Evolutionary conservation across 2,329 filamentous ascomycete species (phyloP), one percentile per base, ranked within the genome.

Genomic region (Aspergillus novoparasiticus): DNA sequence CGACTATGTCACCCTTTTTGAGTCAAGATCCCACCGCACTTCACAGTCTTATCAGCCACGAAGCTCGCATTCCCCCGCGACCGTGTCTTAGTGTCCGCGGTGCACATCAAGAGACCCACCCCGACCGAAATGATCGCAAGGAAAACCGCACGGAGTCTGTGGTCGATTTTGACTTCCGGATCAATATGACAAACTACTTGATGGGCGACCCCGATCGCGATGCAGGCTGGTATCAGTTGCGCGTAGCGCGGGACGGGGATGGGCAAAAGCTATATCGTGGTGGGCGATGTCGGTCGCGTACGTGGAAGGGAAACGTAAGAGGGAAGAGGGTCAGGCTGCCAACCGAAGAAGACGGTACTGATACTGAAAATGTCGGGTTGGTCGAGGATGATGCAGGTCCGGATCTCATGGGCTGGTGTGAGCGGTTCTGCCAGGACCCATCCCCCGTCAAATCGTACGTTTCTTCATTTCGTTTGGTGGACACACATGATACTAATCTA

Each of bases 31-130:
- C 63, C 8, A 28, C 36, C 10, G 34, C 57, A 5, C 79, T 88
- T 23, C 77, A 83, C 62, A 62, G 71, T 14, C 80, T 85, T 65
- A 75, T 88, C 51, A 45, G 26, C 21, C 64, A 69, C 68, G 30
- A 69, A 69, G 32, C 72, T 19, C 55, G 57, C 21, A 55, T 79
- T 11, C 86, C 87, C 5, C 86, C 86, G 0, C 81, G 85, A n/a
- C 82, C 83, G 0, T 82, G 78, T 58, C 79, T 88, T 10, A 80
- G 79, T 55, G 74, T 89, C 48, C 76, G 79, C 36, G 87, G 87
- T 58, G 82, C 81, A 4, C 87, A 89, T 73, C 76, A 69, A 14
- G 78, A 85, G 72, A 81, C 76, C 4, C 58, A 57, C 5, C 58
- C 59, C 12, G 51, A 58, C 32, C 57, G 60, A 12, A 64, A 68